phyloP scores from a whole-genome alignment of 768 basidiomycete species.

The Ramaria sp. region DNA sequence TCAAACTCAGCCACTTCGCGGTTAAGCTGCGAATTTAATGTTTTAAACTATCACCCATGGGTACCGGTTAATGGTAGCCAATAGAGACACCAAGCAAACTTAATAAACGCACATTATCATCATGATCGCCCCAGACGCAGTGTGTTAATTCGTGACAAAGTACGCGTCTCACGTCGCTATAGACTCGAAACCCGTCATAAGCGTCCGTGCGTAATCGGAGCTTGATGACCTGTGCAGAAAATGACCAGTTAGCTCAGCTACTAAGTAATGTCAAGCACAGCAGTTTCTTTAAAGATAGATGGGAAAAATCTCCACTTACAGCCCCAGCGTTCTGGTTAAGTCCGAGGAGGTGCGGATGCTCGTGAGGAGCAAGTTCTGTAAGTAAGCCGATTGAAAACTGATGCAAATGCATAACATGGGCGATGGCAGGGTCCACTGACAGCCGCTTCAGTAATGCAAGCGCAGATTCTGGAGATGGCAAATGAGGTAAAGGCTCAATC shows the following conservation, averaged over 20 bases:
- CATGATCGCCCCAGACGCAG: slow-evolving; percentile 64
- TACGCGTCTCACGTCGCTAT: slow-evolving; percentile 52
- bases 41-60: slow-evolving; percentile 45
- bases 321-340: slow-evolving; percentile 50
- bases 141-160: slow-evolving; percentile 72
- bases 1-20: slow-evolving; percentile 64
- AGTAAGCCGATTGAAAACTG: slow-evolving; percentile 55
- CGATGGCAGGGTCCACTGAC: slow-evolving; percentile 60
- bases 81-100: background rate
- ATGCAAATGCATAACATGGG: slow-evolving; percentile 60
- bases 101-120: slow-evolving; percentile 46
- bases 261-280: background rate
- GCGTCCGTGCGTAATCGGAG: slow-evolving; percentile 56
- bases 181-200: slow-evolving; percentile 64
- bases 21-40: slow-evolving; percentile 63
- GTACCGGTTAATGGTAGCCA: background rate
- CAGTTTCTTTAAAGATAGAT: background rate
- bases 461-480: slow-evolving; percentile 53
- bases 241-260: background rate
- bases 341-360: slow-evolving; percentile 57
- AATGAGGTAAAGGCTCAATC: slow-evolving; percentile 47
- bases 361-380: slow-evolving; percentile 72
- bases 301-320: background rate
- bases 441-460: slow-evolving; percentile 42
- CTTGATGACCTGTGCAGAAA: slow-evolving; percentile 37